Percentiles rank a stretch among this genome's conserved stretches.
Evolutionary conservation across 176 grass and related monocot genomes (phyloP).

Genomic region (Metroxylon sagu): DNA sequence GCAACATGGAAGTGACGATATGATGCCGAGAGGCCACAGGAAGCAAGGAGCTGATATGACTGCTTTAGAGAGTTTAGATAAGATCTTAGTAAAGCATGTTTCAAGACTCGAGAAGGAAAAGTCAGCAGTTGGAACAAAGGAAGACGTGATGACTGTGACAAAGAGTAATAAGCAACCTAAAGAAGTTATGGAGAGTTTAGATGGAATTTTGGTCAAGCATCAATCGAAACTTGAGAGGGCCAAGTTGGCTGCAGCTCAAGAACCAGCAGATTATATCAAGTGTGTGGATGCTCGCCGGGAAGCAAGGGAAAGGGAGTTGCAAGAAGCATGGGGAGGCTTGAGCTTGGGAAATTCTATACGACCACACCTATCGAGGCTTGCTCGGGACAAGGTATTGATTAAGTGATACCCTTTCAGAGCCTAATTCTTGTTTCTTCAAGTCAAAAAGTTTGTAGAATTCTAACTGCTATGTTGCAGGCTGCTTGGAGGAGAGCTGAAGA

Average conservation of each 20-base stretch:
- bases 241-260: constrained; percentile 31
- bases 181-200: constrained; percentile 23
- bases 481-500: constrained; percentile 64
- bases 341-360: constrained; percentile 62
- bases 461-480: constrained; percentile 34
- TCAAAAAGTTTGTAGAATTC: not conserved
- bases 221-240: constrained; percentile 43
- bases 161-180: constrained; percentile 13
- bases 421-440: not conserved
- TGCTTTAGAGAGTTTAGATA: constrained; percentile 38
- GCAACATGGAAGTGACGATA: constrained; percentile 14
- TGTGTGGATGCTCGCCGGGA: constrained; percentile 29
- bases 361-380: constrained; percentile 71
- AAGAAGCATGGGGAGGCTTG: constrained; percentile 65
- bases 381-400: constrained; percentile 62
- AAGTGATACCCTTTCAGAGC: not conserved
- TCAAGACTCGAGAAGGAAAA: constrained; percentile 55
- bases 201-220: constrained; percentile 49
- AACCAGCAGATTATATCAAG: constrained; percentile 23
- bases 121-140: constrained; percentile 27
- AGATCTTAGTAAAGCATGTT: constrained; percentile 47
- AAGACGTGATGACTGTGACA: constrained; percentile 5
- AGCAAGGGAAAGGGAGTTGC: constrained; percentile 64
- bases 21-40: no score
- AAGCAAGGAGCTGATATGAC: no score